phyloP scores from a whole-genome alignment of 2,329 filamentous ascomycete genomes.

The Pseudocercospora cruenta region DNA sequence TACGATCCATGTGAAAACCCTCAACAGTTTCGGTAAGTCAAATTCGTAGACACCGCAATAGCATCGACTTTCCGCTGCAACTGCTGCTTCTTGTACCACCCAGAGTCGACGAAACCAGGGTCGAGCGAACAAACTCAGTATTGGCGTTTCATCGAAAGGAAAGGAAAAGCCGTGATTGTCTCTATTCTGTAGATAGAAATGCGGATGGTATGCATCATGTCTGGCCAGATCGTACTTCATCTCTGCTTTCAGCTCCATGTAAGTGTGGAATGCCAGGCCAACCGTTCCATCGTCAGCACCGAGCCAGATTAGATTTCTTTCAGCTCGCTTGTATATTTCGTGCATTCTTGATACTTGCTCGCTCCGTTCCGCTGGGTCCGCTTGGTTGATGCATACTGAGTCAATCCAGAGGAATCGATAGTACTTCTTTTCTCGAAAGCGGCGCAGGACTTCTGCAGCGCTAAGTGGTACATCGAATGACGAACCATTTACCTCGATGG shows the following conservation, averaged over 20 bases:
- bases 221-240: background rate
- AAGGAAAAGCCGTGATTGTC: conserved; percentile 3
- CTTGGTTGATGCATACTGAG: conserved; percentile 19
- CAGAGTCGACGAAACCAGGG: conserved; percentile 8
- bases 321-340: conserved; percentile 12
- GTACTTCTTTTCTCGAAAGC: conserved; percentile 1
- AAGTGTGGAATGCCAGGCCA: conserved; percentile 1
- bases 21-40: background rate
- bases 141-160: background rate
- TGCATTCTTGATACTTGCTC: conserved; percentile 15
- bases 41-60: conserved; percentile 1
- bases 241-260: background rate
- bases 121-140: background rate
- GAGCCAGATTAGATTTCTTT: conserved; percentile 3
- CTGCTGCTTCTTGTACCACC: conserved; percentile 6
- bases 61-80: background rate
- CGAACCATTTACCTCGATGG: background rate
- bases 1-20: background rate
- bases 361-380: conserved; percentile 8
- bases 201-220: conserved; percentile 1
- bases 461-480: background rate
- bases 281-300: conserved; percentile 2
- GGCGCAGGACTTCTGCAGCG: background rate
- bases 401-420: conserved; percentile 10
- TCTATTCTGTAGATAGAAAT: conserved; percentile 4